Percentiles rank a stretch among this genome's conserved stretches.
These are phyloP conservation scores for Graphiopsis chlorocephala DNA, from an alignment of 2,329 filamentous ascomycete genomes.

Conservation along the genomic window DNA sequence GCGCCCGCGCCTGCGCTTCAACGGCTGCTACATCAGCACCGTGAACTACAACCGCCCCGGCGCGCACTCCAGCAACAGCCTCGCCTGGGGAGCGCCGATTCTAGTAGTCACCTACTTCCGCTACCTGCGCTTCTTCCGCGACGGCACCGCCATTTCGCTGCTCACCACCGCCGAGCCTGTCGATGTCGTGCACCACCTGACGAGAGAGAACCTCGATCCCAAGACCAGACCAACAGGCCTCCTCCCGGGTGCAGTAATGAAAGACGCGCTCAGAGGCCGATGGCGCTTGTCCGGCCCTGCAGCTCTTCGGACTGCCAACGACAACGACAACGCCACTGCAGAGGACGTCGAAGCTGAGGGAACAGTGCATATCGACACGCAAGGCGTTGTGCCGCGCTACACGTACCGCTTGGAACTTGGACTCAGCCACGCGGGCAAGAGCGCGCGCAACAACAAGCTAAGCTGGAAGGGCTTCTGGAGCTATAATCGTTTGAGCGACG, in stretches of 20 bases:
- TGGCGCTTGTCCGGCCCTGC: conserved; percentile 62
- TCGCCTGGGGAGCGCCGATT: conserved; percentile 77
- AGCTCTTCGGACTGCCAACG: conserved; percentile 20
- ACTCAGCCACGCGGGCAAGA: conserved; percentile 60
- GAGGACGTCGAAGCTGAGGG: conserved; percentile 53
- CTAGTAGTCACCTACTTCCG: conserved; percentile 98
- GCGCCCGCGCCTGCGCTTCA: conserved; percentile 86
- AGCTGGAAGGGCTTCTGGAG: conserved; percentile 87
- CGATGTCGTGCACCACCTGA: conserved; percentile 85
- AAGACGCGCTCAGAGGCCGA: conserved; percentile 62
- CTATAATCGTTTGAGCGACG: conserved; percentile 84
- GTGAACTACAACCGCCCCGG: conserved; percentile 91
- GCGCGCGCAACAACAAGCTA: conserved; percentile 78
- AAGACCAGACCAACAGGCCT: conserved; percentile 35
- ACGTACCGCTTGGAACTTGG: conserved; percentile 78
- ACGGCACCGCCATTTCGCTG: conserved; percentile 78
- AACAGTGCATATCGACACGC: conserved; percentile 79
- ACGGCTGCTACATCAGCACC: conserved; percentile 93
- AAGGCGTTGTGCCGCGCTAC: conserved; percentile 76
- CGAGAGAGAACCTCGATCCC: conserved; percentile 61
- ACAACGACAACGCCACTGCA: conserved; percentile 14
- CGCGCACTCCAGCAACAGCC: conserved; percentile 64
- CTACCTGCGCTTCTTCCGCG: conserved; percentile 90
- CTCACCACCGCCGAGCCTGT: conserved; percentile 76
- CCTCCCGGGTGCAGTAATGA: conserved; percentile 59